A percentile compares a stretch with the other conserved stretches of the same genome.
Evolutionary conservation across 306 rosid species (phyloP).

Genomic region (Quercus engelmannii): DNA sequence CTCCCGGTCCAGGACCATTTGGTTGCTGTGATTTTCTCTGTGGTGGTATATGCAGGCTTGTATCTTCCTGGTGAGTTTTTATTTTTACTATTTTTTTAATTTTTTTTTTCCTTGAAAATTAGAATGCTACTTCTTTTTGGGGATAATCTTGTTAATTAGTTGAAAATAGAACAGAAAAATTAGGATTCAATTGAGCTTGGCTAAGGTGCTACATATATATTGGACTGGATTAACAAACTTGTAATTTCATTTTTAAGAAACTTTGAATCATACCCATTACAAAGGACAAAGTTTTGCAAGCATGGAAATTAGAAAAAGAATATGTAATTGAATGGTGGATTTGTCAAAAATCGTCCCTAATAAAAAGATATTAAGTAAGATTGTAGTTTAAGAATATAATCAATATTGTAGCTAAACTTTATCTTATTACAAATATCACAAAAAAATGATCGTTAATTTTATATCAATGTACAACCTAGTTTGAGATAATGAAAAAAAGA

Average conservation of each 20-base stretch:
- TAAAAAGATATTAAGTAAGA: too few relatives aligned
- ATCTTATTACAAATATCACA: background rate
- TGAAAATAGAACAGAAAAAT: too few relatives aligned
- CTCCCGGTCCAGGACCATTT: constrained; percentile 21
- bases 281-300: too few relatives aligned
- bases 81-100: background rate
- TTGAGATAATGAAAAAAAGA: background rate
- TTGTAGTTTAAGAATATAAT: rapidly evolving
- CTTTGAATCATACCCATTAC: too few relatives aligned
- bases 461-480: background rate
- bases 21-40: constrained; percentile 42
- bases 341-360: rapidly evolving
- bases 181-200: too few relatives aligned
- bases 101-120: background rate
- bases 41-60: constrained; percentile 30
- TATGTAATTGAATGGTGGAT: rapidly evolving
- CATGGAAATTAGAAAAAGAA: rapidly evolving
- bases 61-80: constrained; percentile 45
- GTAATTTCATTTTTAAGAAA: too few relatives aligned
- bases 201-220: too few relatives aligned
- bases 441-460: background rate
- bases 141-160: too few relatives aligned
- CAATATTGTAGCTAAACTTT: too few relatives aligned
- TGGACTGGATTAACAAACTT: too few relatives aligned
- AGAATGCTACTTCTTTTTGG: too few relatives aligned